Base-by-base conservation (phyloP, 1,139 yeast genomes). In the Pichia terricola region DNA sequence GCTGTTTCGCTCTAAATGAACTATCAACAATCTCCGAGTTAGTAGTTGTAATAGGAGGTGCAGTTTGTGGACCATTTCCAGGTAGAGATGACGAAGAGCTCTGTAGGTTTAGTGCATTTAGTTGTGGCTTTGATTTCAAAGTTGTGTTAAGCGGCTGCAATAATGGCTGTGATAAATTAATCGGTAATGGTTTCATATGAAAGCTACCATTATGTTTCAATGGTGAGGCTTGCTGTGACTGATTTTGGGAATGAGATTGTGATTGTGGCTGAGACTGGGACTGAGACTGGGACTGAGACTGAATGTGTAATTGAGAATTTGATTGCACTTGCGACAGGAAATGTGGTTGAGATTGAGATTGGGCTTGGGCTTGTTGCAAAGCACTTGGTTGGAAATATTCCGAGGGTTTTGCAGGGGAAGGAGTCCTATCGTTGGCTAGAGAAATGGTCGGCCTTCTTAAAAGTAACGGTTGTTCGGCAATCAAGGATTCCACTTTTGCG, bases 101-200 rank as follows among this genome's bases (percentile, higher is more conserved):
- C 2, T 45, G 11, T n/a, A 45, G 26, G 36, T 38, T 40, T 3
- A 39, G 38, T 6, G 25, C 7, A 6, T 9, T 16, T 6, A 34
- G 11, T 16, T 40, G 45, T 2, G 43, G 40, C 28, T 46, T 48
- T 2, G 37, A 35, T 48, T 73, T 72, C 50, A 70, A 71, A 5
- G 31, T 5, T 22, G 28, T 38, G 55, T 79, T 79, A 43, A 79
- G 71, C 0, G 86, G 85, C 52, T 78, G 84, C 42, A 79, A 63
- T 37, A 79, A 61, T 4, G 81, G 77, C 49, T 67, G 69, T 40
- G 57, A 46, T 8, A 49, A 28, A 28, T 47, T 42, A 30, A 70
- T 55, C 32, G 70, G 73, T 28, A 75, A 61, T 3, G 81, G 79
- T 53, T 75, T 73, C 81, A 76, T 77, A 53, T 73, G 73, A 0